Percentiles rank a stretch among this genome's conserved stretches.
phyloP scores from a whole-genome alignment of 208 protist genomes.

The Crithidia sp. region DNA sequence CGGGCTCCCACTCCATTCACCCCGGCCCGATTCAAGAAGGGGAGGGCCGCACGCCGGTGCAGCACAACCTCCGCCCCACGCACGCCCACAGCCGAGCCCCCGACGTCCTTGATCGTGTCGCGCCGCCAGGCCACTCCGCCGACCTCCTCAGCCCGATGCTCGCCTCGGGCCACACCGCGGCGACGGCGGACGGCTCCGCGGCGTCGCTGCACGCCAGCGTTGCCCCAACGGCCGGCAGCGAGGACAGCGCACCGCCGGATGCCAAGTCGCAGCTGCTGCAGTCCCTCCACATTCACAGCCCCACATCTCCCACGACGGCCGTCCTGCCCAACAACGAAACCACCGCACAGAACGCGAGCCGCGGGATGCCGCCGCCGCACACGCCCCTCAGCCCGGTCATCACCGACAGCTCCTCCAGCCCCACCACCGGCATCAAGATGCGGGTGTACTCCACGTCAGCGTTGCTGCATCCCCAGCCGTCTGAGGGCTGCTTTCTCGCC shows the following conservation, averaged over 20 bases:
- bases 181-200: background rate
- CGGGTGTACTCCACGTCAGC: background rate
- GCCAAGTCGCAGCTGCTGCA: constrained; percentile 12
- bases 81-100: background rate
- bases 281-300: constrained; percentile 10
- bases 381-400: constrained; percentile 3
- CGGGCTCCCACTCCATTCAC: constrained; percentile 3
- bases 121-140: too few species aligned
- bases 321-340: background rate
- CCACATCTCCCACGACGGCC: background rate
- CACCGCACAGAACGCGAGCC: constrained; percentile 7
- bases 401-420: constrained; percentile 5
- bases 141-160: too few species aligned
- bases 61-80: constrained; percentile 9
- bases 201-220: constrained; percentile 9
- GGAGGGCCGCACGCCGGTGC: background rate
- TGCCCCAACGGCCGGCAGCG: background rate
- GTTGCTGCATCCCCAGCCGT: background rate
- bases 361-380: background rate
- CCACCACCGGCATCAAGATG: background rate
- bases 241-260: background rate
- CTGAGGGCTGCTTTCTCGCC: constrained; percentile 1
- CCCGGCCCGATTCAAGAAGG: background rate
- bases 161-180: too few species aligned
- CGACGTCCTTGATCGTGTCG: background rate